Evolutionary conservation across 257 asterid species (phyloP).

Genomic region (Galeopsis tetrahit): DNA sequence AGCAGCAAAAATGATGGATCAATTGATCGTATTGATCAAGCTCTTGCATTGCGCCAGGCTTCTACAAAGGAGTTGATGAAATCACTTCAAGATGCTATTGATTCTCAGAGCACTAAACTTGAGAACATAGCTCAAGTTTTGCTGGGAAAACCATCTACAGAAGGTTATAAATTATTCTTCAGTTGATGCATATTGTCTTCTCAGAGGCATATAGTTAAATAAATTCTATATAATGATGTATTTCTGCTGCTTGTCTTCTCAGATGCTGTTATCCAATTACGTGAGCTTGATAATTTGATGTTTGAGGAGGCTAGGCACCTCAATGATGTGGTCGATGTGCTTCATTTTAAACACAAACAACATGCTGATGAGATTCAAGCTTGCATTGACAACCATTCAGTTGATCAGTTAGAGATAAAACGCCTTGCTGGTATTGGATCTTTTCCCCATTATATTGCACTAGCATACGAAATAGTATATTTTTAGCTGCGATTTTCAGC

Average conservation of each 20-base stretch:
- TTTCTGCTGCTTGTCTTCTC: constrained; percentile 36
- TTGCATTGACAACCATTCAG: constrained; percentile 60
- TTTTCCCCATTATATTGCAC: constrained; percentile 19
- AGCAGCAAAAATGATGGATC: constrained; percentile 50
- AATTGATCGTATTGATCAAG: constrained; percentile 53
- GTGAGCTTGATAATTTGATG: constrained; percentile 71
- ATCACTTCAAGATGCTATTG: constrained; percentile 68
- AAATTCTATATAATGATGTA: constrained; percentile 15
- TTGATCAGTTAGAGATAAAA: constrained; percentile 72
- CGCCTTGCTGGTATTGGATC: constrained; percentile 67
- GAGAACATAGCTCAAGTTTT: constrained; percentile 58
- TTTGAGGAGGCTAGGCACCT: constrained; percentile 68
- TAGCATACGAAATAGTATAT: constrained; percentile 13
- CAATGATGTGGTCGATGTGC: constrained; percentile 59
- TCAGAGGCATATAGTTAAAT: constrained; percentile 12
- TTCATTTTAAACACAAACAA: constrained; percentile 69
- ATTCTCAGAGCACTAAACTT: constrained; percentile 67
- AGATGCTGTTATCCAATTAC: constrained; percentile 65
- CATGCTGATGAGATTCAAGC: constrained; percentile 76
- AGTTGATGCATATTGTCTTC: constrained; percentile 25
- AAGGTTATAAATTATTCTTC: constrained; percentile 60
- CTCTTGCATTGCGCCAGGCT: constrained; percentile 67
- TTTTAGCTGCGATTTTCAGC: constrained; percentile 30
- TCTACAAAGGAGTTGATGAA: constrained; percentile 77
- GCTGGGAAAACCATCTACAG: constrained; percentile 64